Conservation (phyloP, 1,284 basidiomycete species). For the Ustilago trichophora region DNA sequence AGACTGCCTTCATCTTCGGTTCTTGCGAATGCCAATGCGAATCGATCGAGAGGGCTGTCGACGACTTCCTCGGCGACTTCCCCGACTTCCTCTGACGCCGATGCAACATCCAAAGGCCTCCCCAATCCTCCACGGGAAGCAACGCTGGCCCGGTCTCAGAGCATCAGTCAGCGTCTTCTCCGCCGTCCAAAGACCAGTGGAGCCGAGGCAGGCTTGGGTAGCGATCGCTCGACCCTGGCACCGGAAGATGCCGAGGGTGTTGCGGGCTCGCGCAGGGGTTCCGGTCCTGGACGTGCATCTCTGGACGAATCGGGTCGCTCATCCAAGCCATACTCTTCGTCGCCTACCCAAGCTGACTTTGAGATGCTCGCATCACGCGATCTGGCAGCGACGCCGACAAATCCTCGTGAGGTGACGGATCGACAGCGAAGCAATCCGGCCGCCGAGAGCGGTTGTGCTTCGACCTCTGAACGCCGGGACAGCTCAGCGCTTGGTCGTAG, state of each 20-base stretch:
- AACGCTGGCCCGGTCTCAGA: too few relatives aligned
- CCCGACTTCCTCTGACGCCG: too few relatives aligned
- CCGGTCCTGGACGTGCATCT: conserved; percentile 20
- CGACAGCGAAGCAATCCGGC: conserved; percentile 2
- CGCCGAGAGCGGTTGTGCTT: conserved; percentile 2
- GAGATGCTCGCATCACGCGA: conserved; percentile 19
- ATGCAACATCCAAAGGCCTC: too few relatives aligned
- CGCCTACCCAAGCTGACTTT: conserved; percentile 13
- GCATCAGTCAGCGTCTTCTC: conserved; percentile 12
- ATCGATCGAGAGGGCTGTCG: neutral
- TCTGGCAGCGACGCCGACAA: conserved; percentile 3
- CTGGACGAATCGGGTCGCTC: conserved; percentile 23
- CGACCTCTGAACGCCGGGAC: conserved; percentile 5
- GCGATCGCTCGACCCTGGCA: conserved; percentile 4
- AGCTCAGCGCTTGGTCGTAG: conserved; percentile 19
- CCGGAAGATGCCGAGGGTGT: neutral
- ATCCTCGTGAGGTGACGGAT: too few relatives aligned
- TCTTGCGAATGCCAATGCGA: neutral
- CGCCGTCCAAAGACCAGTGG: conserved; percentile 40
- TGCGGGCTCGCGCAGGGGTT: neutral
- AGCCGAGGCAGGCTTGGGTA: conserved; percentile 14
- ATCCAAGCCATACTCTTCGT: conserved; percentile 8
- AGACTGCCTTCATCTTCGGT: conserved; percentile 13
- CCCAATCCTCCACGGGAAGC: too few relatives aligned
- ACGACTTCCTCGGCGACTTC: too few relatives aligned